phyloP scores from a whole-genome alignment of 306 rosid genomes.

The Cucurbita ficifolia region DNA sequence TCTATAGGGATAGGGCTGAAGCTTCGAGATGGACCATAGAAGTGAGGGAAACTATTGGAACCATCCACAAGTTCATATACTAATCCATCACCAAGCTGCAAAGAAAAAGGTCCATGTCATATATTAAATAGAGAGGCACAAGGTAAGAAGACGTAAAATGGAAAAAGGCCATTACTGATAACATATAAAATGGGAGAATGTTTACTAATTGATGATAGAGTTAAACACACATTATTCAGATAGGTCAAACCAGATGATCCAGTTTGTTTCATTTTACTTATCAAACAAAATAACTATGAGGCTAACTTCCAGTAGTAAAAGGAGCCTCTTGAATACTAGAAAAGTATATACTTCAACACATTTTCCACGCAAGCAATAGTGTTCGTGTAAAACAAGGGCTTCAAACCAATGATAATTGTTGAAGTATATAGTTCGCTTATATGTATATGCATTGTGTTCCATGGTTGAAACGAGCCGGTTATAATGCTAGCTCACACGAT shows the following conservation, averaged over 20 bases:
- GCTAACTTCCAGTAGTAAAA: background rate
- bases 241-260: background rate
- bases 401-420: background rate
- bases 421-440: background rate
- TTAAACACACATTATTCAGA: background rate
- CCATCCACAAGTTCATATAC: constrained; percentile 63
- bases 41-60: constrained; percentile 67
- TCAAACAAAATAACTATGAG: background rate
- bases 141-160: background rate
- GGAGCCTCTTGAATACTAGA: background rate
- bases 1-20: constrained; percentile 51
- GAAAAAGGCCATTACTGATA: background rate
- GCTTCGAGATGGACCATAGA: constrained; percentile 70
- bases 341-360: background rate
- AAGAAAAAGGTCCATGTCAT: background rate
- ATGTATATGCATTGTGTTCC: background rate
- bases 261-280: background rate
- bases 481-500: background rate
- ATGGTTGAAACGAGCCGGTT: background rate
- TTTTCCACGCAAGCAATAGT: background rate
- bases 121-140: background rate
- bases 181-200: background rate
- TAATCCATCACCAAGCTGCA: constrained; percentile 80
- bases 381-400: background rate
- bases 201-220: background rate